Percentiles rank a stretch among this genome's conserved stretches.
Conservation (phyloP, 2,329 filamentous ascomycete genomes). For the Xylariaceae sp. region DNA sequence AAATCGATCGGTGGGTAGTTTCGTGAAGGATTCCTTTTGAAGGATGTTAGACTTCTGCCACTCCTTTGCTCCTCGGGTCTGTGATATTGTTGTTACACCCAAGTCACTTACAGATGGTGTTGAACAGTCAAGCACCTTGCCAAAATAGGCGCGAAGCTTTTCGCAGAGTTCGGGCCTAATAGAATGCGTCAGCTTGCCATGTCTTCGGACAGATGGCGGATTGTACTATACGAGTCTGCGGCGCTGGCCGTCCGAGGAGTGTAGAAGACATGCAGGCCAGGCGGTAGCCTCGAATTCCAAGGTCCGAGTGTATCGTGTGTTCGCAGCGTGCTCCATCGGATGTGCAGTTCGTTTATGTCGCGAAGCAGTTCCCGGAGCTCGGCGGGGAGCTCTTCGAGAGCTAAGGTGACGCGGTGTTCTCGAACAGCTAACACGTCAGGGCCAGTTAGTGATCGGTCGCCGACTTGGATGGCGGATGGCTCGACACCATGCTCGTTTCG, state of each 20-base stretch:
- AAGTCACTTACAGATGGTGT: slow-evolving; percentile 31
- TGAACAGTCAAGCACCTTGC: slow-evolving; percentile 30
- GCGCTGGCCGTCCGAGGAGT: slow-evolving; percentile 44
- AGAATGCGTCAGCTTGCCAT: slow-evolving; percentile 7
- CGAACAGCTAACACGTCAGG: slow-evolving; percentile 59
- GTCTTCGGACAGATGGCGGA: neutral
- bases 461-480: slow-evolving; percentile 56
- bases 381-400: slow-evolving; percentile 65
- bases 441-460: slow-evolving; percentile 48
- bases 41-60: slow-evolving; percentile 53
- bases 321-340: slow-evolving; percentile 66
- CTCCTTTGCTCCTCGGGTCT: neutral
- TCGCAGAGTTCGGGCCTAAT: slow-evolving; percentile 28
- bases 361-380: slow-evolving; percentile 59
- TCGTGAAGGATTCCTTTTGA: slow-evolving; percentile 57
- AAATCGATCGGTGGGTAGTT: slow-evolving; percentile 50
- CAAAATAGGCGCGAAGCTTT: slow-evolving; percentile 30
- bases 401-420: slow-evolving; percentile 73
- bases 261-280: slow-evolving; percentile 78
- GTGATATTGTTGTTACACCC: neutral
- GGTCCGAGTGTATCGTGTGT: slow-evolving; percentile 59
- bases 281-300: slow-evolving; percentile 67
- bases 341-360: slow-evolving; percentile 64
- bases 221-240: slow-evolving; percentile 18
- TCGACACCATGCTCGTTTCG: slow-evolving; percentile 59